These are phyloP conservation scores for Brassica hybrid DNA, from an alignment of 441 rosid genomes.

Conservation along the genomic window DNA sequence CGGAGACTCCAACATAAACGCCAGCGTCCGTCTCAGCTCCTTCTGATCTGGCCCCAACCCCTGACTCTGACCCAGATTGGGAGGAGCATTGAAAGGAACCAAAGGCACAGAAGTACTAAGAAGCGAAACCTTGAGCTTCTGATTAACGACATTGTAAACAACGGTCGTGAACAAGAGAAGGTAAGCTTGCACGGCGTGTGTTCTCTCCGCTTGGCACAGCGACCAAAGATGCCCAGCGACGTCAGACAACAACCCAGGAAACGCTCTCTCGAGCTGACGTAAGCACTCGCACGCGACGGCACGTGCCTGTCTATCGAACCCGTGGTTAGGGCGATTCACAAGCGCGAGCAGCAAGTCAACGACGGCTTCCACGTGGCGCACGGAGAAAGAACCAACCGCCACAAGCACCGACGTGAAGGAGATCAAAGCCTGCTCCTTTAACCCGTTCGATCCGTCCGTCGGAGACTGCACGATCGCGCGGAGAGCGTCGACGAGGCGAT, in stretches of 20 bases:
- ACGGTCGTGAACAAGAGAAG: slow-evolving; percentile 68
- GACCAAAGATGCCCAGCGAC: slow-evolving; percentile 85
- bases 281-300: slow-evolving; percentile 88
- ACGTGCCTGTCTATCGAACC: slow-evolving; percentile 80
- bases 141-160: slow-evolving; percentile 61
- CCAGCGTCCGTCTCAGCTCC: slow-evolving; percentile 84
- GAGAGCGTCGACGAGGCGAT: slow-evolving; percentile 69
- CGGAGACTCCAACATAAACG: slow-evolving; percentile 85
- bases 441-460: slow-evolving; percentile 50
- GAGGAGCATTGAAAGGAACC: slow-evolving; percentile 83
- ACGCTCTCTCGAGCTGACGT: slow-evolving; percentile 75
- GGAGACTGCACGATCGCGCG: slow-evolving; percentile 76
- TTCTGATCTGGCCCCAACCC: slow-evolving; percentile 67
- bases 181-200: slow-evolving; percentile 86
- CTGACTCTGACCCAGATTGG: no score
- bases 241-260: slow-evolving; percentile 78
- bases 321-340: slow-evolving; percentile 87
- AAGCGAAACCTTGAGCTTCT: slow-evolving; percentile 63
- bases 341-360: slow-evolving; percentile 72
- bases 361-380: slow-evolving; percentile 53
- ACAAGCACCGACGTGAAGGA: slow-evolving; percentile 71
- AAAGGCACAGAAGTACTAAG: slow-evolving; percentile 75
- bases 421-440: slow-evolving; percentile 84
- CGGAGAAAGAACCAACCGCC: slow-evolving; percentile 56
- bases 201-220: slow-evolving; percentile 86